A percentile compares a stretch with the other conserved stretches of the same genome.
Evolutionary conservation across 177 flowering plant species (phyloP).

Genomic region (Vitis hybrid): DNA sequence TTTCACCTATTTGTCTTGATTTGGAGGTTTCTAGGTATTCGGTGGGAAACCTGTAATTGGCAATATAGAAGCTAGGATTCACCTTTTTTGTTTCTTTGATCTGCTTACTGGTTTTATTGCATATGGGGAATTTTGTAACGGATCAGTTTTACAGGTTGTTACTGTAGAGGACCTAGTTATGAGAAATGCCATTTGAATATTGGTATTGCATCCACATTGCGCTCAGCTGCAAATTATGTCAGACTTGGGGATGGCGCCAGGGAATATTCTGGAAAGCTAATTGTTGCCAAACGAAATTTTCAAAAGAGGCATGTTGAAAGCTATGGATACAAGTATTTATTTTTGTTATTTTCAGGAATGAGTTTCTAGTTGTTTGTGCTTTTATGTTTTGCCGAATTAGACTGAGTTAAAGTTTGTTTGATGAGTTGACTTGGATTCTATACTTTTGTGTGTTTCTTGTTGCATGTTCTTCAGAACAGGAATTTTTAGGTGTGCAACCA

Average conservation of each 20-base stretch:
- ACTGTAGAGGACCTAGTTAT: slow-evolving; percentile 6
- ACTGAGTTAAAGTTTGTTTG: not conserved
- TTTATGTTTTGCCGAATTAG: not conserved
- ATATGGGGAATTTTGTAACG: not conserved
- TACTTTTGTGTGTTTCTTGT: not conserved
- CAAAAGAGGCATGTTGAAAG: slow-evolving; percentile 33
- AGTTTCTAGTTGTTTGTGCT: not conserved
- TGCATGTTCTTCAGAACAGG: slow-evolving; percentile 29
- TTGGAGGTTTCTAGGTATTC: not conserved
- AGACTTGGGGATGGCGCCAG: slow-evolving; percentile 10
- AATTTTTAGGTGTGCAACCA: slow-evolving; percentile 50
- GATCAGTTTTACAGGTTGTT: slow-evolving; percentile 1
- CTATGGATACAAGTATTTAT: not conserved
- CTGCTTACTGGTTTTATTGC: not conserved
- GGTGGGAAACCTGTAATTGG: too few species aligned
- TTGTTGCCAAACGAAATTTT: slow-evolving; percentile 15
- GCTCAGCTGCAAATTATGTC: slow-evolving; percentile 31
- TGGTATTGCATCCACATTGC: slow-evolving; percentile 21
- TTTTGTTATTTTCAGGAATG: not conserved
- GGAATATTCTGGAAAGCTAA: slow-evolving; percentile 23
- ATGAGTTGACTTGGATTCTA: not conserved
- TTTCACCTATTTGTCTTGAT: too few species aligned
- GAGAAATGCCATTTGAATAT: slow-evolving; percentile 11
- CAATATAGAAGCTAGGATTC: too few species aligned
- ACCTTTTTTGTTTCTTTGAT: not conserved